Base-by-base conservation (phyloP, 208 protist species). In the Angomonas ambiguus region DNA sequence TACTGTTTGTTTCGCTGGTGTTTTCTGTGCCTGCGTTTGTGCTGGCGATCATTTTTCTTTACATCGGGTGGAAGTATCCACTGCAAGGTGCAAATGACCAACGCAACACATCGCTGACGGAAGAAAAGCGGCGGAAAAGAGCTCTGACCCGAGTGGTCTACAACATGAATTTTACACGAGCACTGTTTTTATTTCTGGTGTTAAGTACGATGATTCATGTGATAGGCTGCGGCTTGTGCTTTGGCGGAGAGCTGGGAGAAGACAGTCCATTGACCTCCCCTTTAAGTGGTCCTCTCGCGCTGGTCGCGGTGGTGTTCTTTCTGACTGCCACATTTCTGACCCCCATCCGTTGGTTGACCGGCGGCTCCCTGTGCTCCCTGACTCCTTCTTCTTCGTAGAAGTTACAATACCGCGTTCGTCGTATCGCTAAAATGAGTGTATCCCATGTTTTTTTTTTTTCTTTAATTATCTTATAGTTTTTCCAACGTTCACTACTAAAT, bases 311-410 rank as follows among this genome's bases (percentile, higher is more conserved):
- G 16, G 11, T 45, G 16, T 16, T 45, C 11, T 45, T n/a, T 16
- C 16, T 45, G 38, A 16, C 38, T n/a, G 38, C 38, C 8, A 8
- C 16, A 8, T 16, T 45, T 8, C 38, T 45, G 11, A 45, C 38
- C 16, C 38, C 38, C 38, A 16, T 45, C 11, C 38, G 16, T 16
- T 16, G 38, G 11, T 45, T n/a, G 11, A 45, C 38, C 11, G 16
- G 16, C 16, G 38, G 11, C 38, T 8, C 16, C 11, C 16, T 45
- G 38, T 45, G 38, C 38, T 45, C 16, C 16, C 11, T 45, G 38
- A 45, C 16, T 45, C 11, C 38, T 16, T 45, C 67, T 45, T 2
- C 51, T 67, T n/a, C 68, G 16, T 58, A 72, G 35, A 41, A 65
- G 33, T 57, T 28, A 11, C 48, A 48, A 11, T 48, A 20, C n/a